Conservation (phyloP, 495 filamentous ascomycete genomes). For the Podospora bellae-mahoneyi region DNA sequence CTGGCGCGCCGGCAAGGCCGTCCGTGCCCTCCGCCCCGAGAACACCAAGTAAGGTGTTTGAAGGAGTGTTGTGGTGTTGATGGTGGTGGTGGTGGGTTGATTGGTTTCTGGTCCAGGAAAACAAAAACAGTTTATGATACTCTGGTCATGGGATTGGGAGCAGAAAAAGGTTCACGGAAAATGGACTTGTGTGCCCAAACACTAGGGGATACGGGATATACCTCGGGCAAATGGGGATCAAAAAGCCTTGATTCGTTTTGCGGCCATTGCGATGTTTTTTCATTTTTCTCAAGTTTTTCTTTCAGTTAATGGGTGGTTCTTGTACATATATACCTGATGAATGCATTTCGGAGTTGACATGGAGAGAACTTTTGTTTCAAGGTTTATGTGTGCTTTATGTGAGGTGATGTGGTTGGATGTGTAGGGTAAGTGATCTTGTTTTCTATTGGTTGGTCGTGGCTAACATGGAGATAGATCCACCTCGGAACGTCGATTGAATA, state of each 20-base stretch:
- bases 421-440: neutral
- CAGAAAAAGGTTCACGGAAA: slow-evolving; percentile 13
- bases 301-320: slow-evolving; percentile 5
- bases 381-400: neutral
- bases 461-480: neutral
- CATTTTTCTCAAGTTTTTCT: slow-evolving; percentile 12
- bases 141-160: slow-evolving; percentile 15
- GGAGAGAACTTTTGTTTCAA: neutral
- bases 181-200: slow-evolving; percentile 6
- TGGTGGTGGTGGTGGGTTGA: slow-evolving; percentile 17
- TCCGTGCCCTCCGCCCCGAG: slow-evolving; percentile 40
- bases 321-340: slow-evolving; percentile 1
- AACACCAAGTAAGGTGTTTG: neutral
- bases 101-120: slow-evolving; percentile 21
- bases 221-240: slow-evolving; percentile 24
- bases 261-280: neutral
- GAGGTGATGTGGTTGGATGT: neutral
- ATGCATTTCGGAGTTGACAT: slow-evolving; percentile 4
- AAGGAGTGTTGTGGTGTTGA: slow-evolving; percentile 10
- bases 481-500: neutral
- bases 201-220: slow-evolving; percentile 21
- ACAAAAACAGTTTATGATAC: slow-evolving; percentile 18
- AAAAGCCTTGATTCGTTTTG: slow-evolving; percentile 23
- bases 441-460: neutral
- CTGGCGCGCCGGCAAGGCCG: slow-evolving; percentile 97